phyloP scores from a whole-genome alignment of 371 early-diverging fungal genomes.

The Mucor racemosus region DNA sequence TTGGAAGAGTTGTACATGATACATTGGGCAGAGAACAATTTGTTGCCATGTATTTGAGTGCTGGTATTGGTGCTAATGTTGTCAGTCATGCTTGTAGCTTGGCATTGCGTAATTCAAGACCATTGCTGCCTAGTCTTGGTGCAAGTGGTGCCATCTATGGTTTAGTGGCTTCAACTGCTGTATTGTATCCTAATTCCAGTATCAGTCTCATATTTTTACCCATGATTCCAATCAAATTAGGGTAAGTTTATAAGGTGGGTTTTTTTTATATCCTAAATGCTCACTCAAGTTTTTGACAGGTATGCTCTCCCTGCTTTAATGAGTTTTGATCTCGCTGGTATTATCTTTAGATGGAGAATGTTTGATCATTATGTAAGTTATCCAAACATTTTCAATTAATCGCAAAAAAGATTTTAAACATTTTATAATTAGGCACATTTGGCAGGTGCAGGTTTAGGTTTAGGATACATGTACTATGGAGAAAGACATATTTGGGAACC shows the following conservation, averaged over 20 bases:
- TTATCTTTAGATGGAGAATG: conserved; percentile 59
- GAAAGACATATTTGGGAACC: conserved; percentile 55
- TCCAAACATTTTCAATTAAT: neutral
- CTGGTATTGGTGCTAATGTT: conserved; percentile 67
- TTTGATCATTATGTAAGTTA: conserved; percentile 75
- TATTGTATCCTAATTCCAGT: conserved; percentile 63
- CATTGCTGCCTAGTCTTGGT: conserved; percentile 71
- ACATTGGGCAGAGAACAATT: conserved; percentile 72
- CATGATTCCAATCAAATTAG: conserved; percentile 68
- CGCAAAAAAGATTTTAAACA: neutral
- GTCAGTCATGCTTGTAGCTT: conserved; percentile 65
- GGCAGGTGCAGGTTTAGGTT: conserved; percentile 64
- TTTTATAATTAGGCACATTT: conserved; percentile 57
- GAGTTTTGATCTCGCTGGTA: conserved; percentile 67
- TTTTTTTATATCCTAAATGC: neutral
- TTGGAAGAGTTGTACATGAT: conserved; percentile 54
- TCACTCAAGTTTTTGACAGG: conserved; percentile 15
- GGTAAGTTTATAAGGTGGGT: conserved; percentile 30
- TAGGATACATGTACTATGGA: conserved; percentile 58
- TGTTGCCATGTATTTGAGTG: conserved; percentile 73
- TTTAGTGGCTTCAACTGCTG: conserved; percentile 62
- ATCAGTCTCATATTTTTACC: conserved; percentile 77
- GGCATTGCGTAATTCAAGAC: conserved; percentile 44
- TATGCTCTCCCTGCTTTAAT: conserved; percentile 62
- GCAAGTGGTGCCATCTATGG: conserved; percentile 84